Evolutionary conservation across 306 rosid genomes (phyloP), one percentile per base, ranked within the genome.

Genomic region (Sindora glabra): DNA sequence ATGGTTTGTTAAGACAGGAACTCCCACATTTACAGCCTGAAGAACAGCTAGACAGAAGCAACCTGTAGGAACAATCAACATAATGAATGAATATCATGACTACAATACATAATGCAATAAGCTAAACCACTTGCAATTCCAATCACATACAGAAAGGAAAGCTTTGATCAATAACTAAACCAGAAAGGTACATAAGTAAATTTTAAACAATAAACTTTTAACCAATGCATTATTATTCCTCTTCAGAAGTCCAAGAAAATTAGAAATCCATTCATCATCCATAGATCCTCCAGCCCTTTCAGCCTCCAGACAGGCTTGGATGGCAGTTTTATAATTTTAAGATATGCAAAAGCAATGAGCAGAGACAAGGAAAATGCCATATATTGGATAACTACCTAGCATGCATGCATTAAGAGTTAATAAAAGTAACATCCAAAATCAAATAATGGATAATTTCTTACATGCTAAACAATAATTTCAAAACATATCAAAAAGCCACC

Each of bases 31-130:
- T 91, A 75, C 98, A 91, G 62, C 73, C 84, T 64, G 92, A 79
- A 24, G 98, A 91, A 70, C 98, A 91, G 82, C 98, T 79, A 62
- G 96, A 87, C 65, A 77, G 81, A 77, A 91, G 95, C 96, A 91
- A 74, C 81, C 96, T 91, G 72, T 47, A 83, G 18, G 57, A 52
- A 51, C 27, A 38, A 48, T 63, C 53, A 67, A 60, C 45, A 47
- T 56, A 55, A 59, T 11, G 34, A 65, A 52, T 44, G 8, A 62
- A 64, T 46, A 62, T 39, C 64, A 51, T 42, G 69, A 26, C n/a
- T 56, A 42, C 24, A 55, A 22, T 48, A 42, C 9, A 34, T 12
- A 10, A n/a, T n/a, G n/a, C n/a, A n/a, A 34, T 8, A 34, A 9
- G 69, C 29, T 39, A 27, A 29, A 15, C 42, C 39, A 46, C 48